These are phyloP conservation scores for Hypsizygus marmoreus DNA, from an alignment of 768 basidiomycete species.

Conservation along the genomic window DNA sequence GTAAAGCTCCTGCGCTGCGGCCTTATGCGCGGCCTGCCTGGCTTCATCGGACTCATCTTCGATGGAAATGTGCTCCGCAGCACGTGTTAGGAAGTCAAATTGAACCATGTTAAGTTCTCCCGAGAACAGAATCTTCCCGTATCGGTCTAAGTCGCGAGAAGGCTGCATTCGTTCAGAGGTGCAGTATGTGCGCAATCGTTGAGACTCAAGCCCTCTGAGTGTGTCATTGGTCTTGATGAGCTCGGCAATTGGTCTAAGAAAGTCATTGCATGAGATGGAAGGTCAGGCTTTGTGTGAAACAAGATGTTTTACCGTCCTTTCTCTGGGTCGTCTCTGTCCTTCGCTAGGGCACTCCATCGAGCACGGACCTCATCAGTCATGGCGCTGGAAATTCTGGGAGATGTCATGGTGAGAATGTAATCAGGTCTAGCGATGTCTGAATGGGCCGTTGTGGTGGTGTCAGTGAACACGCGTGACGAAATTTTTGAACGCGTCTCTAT, in stretches of 20 bases:
- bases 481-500: background rate
- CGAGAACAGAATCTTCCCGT: conserved; percentile 26
- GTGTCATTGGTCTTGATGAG: conserved; percentile 30
- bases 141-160: conserved; percentile 34
- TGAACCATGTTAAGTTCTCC: conserved; percentile 29
- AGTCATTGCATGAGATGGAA: background rate
- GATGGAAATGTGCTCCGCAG: conserved; percentile 7
- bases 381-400: background rate
- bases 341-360: background rate
- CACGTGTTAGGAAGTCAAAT: conserved; percentile 24
- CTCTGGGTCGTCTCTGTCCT: conserved; percentile 15
- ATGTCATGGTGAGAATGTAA: background rate
- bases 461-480: background rate
- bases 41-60: background rate
- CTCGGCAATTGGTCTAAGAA: conserved; percentile 27
- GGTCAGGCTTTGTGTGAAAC: background rate
- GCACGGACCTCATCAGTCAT: background rate
- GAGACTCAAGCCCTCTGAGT: conserved; percentile 38
- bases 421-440: background rate
- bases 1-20: conserved; percentile 32
- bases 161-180: conserved; percentile 36
- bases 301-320: conserved; percentile 23
- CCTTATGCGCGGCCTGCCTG: conserved; percentile 8
- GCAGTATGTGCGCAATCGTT: conserved; percentile 37
- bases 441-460: background rate